Percentiles rank a stretch among this genome's conserved stretches.
Conservation (phyloP, 345 rosid species). For the Hibiscus mutabilis region DNA sequence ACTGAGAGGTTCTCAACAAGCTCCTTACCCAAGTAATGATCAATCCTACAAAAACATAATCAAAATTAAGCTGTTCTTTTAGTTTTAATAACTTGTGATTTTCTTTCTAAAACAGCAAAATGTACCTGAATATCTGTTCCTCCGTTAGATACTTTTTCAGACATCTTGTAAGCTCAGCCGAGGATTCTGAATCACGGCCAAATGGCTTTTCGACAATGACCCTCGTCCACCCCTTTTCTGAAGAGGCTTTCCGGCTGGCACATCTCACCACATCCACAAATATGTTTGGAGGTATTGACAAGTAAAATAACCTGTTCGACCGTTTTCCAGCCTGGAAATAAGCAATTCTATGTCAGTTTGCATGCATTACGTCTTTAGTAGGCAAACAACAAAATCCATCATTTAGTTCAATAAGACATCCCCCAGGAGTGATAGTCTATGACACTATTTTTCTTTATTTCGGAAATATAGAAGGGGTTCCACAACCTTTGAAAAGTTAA, state of each 20-base stretch:
- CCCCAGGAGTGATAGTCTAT: neutral
- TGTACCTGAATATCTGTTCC: slow-evolving; percentile 81
- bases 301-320: slow-evolving; percentile 73
- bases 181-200: slow-evolving; percentile 80
- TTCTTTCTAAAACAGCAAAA: slow-evolving; percentile 1
- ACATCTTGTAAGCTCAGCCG: slow-evolving; percentile 68
- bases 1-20: slow-evolving; percentile 91
- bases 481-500: too few relatives aligned
- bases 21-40: slow-evolving; percentile 90
- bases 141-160: slow-evolving; percentile 69
- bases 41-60: slow-evolving; percentile 47
- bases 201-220: slow-evolving; percentile 93
- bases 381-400: slow-evolving; percentile 1
- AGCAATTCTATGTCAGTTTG: neutral
- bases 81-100: neutral
- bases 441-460: too few relatives aligned
- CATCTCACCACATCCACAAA: slow-evolving; percentile 78
- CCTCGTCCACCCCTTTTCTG: slow-evolving; percentile 75
- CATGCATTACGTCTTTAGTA: neutral
- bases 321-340: slow-evolving; percentile 52
- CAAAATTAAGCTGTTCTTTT: neutral
- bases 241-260: slow-evolving; percentile 69
- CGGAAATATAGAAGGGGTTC: too few relatives aligned
- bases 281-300: slow-evolving; percentile 82
- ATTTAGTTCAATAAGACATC: neutral